Evolutionary conservation across 371 early-diverging fungal species (phyloP).

Genomic region (Mortierella sp.): DNA sequence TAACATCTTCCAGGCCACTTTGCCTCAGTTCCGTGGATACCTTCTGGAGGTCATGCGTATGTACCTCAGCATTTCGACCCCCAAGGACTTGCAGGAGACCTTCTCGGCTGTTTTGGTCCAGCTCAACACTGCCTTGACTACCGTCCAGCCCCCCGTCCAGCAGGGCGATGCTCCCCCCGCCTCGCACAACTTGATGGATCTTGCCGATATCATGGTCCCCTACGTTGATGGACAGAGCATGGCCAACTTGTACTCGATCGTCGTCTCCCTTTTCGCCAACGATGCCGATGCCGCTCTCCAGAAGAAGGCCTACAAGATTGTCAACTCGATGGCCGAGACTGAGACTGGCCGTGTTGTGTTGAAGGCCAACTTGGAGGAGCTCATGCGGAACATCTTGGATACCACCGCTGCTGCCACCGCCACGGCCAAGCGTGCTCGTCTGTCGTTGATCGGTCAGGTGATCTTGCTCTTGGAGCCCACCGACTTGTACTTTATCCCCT

Average conservation of each 20-base stretch:
- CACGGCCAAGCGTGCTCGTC: conserved; percentile 79
- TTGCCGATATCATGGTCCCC: conserved; percentile 80
- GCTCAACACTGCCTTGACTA: conserved; percentile 73
- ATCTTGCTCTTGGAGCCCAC: conserved; percentile 68
- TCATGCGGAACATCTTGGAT: conserved; percentile 67
- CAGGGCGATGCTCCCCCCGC: conserved; percentile 71
- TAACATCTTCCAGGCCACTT: conserved; percentile 82
- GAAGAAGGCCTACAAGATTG: conserved; percentile 95
- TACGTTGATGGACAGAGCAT: conserved; percentile 74
- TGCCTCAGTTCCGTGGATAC: conserved; percentile 77
- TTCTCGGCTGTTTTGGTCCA: conserved; percentile 77
- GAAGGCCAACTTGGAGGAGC: conserved; percentile 60
- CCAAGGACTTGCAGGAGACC: conserved; percentile 69
- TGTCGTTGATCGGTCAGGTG: conserved; percentile 69
- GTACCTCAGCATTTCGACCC: conserved; percentile 72
- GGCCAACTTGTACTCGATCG: conserved; percentile 68
- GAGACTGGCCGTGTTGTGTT: conserved; percentile 64
- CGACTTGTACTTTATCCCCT: conserved; percentile 88
- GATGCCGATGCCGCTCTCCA: conserved; percentile 85
- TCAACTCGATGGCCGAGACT: conserved; percentile 72
- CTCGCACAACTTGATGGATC: conserved; percentile 83
- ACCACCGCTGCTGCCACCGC: conserved; percentile 67
- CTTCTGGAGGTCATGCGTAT: conserved; percentile 80
- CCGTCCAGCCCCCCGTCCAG: conserved; percentile 55
- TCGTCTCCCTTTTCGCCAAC: conserved; percentile 69